A percentile compares a stretch with the other conserved stretches of the same genome.
phyloP scores from a whole-genome alignment of 169 alveolate genomes.

The Cryptosporidium bovis region DNA sequence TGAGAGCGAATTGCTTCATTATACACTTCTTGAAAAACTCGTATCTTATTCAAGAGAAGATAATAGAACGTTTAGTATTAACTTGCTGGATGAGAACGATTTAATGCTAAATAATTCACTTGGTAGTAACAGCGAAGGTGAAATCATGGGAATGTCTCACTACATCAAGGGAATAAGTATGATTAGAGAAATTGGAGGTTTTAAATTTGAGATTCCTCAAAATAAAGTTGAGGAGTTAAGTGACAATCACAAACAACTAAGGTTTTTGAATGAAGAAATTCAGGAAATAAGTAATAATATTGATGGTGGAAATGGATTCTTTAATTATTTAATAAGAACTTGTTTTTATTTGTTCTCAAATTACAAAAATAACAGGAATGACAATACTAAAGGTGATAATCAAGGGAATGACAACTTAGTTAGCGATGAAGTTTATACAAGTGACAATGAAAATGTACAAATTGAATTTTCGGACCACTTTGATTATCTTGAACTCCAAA shows the following conservation, averaged over 20 bases:
- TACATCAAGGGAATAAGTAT: conserved; percentile 43
- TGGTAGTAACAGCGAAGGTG: conserved; percentile 1
- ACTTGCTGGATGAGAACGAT: not conserved
- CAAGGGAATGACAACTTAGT: no score
- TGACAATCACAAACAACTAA: conserved; percentile 7
- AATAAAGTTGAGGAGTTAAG: conserved; percentile 5
- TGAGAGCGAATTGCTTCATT: conserved; percentile 29
- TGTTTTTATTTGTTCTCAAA: conserved; percentile 6
- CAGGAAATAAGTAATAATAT: not conserved
- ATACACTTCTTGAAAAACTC: not conserved
- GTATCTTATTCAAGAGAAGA: conserved; percentile 2
- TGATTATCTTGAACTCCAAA: not conserved
- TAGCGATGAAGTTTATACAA: no score
- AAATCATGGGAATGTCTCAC: conserved; percentile 19
- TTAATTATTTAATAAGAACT: conserved; percentile 35
- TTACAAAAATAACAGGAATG: not conserved
- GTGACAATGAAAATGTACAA: no score
- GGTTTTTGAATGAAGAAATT: conserved; percentile 14
- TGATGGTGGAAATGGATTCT: conserved; percentile 18
- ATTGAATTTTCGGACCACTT: no score
- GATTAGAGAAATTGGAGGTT: conserved; percentile 31
- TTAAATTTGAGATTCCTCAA: conserved; percentile 11
- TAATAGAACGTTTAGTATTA: not conserved
- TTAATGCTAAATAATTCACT: not conserved
- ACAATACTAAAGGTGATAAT: not conserved